These are phyloP conservation scores for Tieghemostelium lacteum DNA, from an alignment of 78 protist genomes.

Conservation along the genomic window DNA sequence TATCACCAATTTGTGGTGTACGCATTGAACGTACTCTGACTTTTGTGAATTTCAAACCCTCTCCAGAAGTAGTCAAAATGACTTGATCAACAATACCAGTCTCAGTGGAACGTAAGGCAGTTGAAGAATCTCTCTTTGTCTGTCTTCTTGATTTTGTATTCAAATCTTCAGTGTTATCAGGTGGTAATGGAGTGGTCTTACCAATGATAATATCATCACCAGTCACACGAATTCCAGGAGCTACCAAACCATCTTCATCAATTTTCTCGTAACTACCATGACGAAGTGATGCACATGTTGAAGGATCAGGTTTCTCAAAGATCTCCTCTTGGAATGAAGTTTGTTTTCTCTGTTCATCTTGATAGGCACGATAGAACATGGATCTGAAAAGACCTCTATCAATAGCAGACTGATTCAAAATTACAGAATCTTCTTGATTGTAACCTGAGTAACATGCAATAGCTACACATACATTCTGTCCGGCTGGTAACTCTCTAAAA, in stretches of 20 bases:
- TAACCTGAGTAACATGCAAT: conserved; percentile 99
- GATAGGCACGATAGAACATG: conserved; percentile 87
- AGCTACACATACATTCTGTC: conserved; percentile 98
- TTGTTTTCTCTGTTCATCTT: conserved; percentile 80
- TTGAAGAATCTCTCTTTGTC: conserved; percentile 84
- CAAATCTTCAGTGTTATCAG: conserved; percentile 55
- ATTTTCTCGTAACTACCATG: conserved; percentile 90
- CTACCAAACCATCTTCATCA: conserved; percentile 98
- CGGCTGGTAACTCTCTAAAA: conserved; percentile 99
- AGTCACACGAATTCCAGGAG: conserved; percentile 95
- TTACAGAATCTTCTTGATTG: conserved; percentile 99
- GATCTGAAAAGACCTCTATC: conserved; percentile 99
- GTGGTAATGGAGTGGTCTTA: conserved; percentile 89
- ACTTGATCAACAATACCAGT: conserved; percentile 95
- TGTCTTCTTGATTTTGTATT: conserved; percentile 40
- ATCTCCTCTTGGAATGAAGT: conserved; percentile 67
- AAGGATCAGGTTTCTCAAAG: conserved; percentile 89
- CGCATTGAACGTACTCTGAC: conserved; percentile 95
- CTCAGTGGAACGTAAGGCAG: conserved; percentile 87
- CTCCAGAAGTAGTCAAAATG: conserved; percentile 85
- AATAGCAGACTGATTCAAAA: conserved; percentile 97
- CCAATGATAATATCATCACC: conserved; percentile 99
- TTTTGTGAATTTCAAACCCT: conserved; percentile 94
- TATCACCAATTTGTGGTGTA: conserved; percentile 99
- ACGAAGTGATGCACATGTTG: conserved; percentile 56